A percentile compares a stretch with the other conserved stretches of the same genome.
phyloP scores from a whole-genome alignment of 2,329 filamentous ascomycete genomes.

The Aspergillus intermedius region DNA sequence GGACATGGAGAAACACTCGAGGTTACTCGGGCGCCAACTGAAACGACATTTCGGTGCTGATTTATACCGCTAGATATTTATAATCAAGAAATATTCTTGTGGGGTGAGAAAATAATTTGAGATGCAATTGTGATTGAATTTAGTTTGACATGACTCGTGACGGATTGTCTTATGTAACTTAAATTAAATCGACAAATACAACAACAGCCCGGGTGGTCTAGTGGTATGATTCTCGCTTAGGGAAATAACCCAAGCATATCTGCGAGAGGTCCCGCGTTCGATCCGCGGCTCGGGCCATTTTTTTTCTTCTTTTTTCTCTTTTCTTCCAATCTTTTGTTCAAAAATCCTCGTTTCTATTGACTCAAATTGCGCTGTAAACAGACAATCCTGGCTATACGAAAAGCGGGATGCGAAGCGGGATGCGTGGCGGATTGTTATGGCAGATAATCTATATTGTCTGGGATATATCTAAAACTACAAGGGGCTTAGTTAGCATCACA shows the following conservation, averaged over 20 bases:
- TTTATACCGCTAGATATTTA: not conserved
- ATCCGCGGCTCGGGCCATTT: slow-evolving; percentile 14
- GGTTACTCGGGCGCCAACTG: not conserved
- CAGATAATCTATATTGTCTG: not conserved
- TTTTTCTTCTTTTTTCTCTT: slow-evolving; percentile 7
- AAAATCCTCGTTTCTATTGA: not conserved
- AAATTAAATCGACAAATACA: not conserved
- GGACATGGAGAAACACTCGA: not conserved
- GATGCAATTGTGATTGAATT: not conserved
- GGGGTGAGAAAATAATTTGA: not conserved
- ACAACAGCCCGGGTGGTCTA: slow-evolving; percentile 12
- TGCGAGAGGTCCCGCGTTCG: slow-evolving; percentile 19
- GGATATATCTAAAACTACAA: not conserved
- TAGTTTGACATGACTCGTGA: not conserved
- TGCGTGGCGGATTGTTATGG: too few relatives aligned
- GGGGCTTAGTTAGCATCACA: not conserved
- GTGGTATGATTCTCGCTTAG: slow-evolving; percentile 20
- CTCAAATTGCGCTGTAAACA: too few relatives aligned
- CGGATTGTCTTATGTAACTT: not conserved
- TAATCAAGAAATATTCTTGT: not conserved
- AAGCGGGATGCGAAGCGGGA: too few relatives aligned
- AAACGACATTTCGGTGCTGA: not conserved
- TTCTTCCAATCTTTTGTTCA: not conserved
- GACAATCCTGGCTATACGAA: too few relatives aligned
- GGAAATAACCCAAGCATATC: slow-evolving; percentile 14